Conservation (phyloP, 768 basidiomycete genomes). For the Mycena belliarum region DNA sequence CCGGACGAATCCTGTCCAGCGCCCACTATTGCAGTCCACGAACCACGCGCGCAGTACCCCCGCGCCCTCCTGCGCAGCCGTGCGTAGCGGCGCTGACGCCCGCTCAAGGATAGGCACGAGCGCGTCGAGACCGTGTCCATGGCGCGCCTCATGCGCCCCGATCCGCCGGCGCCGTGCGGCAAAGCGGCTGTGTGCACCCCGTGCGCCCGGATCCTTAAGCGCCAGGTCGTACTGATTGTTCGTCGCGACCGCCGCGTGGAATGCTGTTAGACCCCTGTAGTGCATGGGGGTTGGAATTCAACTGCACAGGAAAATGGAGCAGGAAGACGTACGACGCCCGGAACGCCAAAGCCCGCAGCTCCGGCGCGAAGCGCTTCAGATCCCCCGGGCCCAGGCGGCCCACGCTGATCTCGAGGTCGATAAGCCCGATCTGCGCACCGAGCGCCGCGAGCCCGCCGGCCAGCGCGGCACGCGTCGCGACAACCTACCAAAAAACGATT, state of each 20-base stretch:
- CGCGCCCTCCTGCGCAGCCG: conserved; percentile 31
- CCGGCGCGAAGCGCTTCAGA: conserved; percentile 38
- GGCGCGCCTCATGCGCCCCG: conserved; percentile 35
- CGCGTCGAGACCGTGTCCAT: conserved; percentile 44
- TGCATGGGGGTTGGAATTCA: not conserved
- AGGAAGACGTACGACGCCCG: conserved; percentile 30
- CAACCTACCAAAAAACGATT: conserved; percentile 20
- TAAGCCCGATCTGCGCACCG: conserved; percentile 36
- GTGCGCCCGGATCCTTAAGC: no score
- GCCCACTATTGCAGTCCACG: conserved; percentile 34
- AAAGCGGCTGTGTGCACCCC: conserved; percentile 27
- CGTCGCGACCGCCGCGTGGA: conserved; percentile 39
- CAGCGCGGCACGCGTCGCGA: conserved; percentile 29
- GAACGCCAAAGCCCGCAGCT: conserved; percentile 40
- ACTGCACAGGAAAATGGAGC: not conserved
- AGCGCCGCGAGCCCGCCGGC: conserved; percentile 34
- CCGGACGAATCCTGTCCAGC: conserved; percentile 36
- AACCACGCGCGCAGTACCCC: conserved; percentile 34
- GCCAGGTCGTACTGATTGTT: conserved; percentile 18
- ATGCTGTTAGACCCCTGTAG: conserved; percentile 33
- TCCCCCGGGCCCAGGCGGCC: conserved; percentile 45
- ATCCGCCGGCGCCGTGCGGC: conserved; percentile 31
- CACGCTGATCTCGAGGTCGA: conserved; percentile 44
- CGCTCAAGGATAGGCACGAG: conserved; percentile 42
- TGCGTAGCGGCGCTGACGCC: conserved; percentile 37